Percentiles rank a stretch among this genome's conserved stretches.
Conservation (phyloP, 257 asterid genomes). For the Solanum rostratum region DNA sequence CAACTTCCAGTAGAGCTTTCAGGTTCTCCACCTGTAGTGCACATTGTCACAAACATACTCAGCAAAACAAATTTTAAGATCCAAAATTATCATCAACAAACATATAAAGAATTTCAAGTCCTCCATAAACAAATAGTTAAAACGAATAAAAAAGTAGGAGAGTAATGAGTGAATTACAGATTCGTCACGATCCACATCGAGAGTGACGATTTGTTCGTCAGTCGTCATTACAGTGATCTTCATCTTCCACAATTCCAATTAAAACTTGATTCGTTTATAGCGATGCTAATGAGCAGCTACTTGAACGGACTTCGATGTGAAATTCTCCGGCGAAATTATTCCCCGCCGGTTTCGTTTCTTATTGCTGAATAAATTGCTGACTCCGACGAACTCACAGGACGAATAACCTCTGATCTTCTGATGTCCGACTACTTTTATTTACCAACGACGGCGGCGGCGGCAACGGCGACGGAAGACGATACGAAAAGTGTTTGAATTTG, state of each 20-base stretch:
- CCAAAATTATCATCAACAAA: background rate
- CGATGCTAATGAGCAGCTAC: background rate
- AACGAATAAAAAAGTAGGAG: background rate
- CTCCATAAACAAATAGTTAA: background rate
- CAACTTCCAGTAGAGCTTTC: constrained; percentile 95
- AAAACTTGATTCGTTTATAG: background rate
- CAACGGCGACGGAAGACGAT: background rate
- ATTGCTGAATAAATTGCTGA: background rate
- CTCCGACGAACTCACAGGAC: background rate
- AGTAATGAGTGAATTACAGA: constrained; percentile 34
- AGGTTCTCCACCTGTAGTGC: constrained; percentile 79
- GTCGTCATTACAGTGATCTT: constrained; percentile 94
- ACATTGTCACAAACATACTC: background rate
- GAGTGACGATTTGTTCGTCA: constrained; percentile 77
- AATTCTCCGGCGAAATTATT: background rate
- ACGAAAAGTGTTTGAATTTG: background rate
- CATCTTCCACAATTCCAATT: constrained; percentile 29
- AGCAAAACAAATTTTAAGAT: background rate
- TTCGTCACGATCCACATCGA: constrained; percentile 90
- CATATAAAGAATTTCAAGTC: background rate
- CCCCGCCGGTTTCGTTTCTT: background rate
- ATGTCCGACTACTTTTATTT: background rate
- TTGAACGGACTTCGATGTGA: background rate
- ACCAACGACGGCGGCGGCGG: background rate
- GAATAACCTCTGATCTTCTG: background rate